phyloP scores from a whole-genome alignment of 2,329 filamentous ascomycete genomes.

The Botrytis cinerea region DNA sequence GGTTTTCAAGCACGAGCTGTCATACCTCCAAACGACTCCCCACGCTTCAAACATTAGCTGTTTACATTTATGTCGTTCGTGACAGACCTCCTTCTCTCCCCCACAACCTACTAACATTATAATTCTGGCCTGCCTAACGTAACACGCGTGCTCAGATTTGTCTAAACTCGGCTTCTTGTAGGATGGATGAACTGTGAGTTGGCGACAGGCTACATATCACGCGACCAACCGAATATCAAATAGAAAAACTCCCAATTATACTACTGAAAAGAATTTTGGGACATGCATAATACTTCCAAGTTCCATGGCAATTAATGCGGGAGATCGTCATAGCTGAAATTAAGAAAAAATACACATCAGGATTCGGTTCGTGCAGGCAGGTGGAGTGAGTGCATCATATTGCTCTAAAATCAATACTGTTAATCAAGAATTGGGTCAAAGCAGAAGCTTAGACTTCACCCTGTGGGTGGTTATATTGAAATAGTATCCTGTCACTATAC shows the following conservation, averaged over 20 bases:
- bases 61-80: background rate
- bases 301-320: background rate
- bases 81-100: background rate
- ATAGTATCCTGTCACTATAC: background rate
- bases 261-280: background rate
- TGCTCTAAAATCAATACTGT: background rate
- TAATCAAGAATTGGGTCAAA: background rate
- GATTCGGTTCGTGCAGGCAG: background rate
- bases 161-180: background rate
- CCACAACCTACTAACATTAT: background rate
- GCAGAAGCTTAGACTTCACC: background rate
- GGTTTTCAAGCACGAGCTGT: background rate
- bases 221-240: background rate
- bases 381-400: background rate
- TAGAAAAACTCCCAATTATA: too few species aligned
- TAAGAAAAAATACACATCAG: background rate
- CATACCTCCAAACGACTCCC: background rate
- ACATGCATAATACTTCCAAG: background rate
- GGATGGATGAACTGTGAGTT: slow-evolving; percentile 1
- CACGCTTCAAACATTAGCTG: slow-evolving; percentile 8
- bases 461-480: background rate
- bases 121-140: background rate
- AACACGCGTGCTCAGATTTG: background rate
- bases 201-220: background rate
- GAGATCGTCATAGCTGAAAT: slow-evolving; percentile 21